Conservation (phyloP, 2,329 filamentous ascomycete genomes). For the Microdochium bolleyi region DNA sequence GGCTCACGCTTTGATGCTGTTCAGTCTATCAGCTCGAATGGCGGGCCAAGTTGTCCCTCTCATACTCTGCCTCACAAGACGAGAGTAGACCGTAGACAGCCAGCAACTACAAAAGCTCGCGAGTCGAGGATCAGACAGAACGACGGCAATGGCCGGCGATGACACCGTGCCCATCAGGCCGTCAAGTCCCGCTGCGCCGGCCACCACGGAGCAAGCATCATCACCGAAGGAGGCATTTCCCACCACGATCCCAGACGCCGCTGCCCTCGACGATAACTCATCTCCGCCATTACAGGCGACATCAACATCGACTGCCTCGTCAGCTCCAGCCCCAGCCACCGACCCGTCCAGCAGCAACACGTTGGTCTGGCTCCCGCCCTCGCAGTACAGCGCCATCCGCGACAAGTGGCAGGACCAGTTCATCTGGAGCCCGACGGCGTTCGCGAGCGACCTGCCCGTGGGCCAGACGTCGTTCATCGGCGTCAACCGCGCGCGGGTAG, state of each 20-base stretch:
- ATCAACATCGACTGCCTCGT: not conserved
- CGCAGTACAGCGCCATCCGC: not conserved
- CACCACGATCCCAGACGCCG: not conserved
- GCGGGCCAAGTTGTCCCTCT: too few relatives aligned
- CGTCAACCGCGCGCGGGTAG: not conserved
- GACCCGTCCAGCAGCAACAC: not conserved
- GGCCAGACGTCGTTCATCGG: not conserved
- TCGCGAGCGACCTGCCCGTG: not conserved
- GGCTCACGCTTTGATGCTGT: too few relatives aligned
- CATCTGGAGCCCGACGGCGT: not conserved
- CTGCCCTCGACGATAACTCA: not conserved
- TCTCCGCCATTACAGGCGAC: not conserved
- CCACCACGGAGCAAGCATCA: not conserved
- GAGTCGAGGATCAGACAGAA: too few relatives aligned
- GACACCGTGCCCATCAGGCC: not conserved
- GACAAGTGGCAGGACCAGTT: slow-evolving; percentile 1
- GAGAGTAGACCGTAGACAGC: too few relatives aligned
- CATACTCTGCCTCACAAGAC: too few relatives aligned
- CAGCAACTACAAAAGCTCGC: too few relatives aligned
- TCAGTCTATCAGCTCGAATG: too few relatives aligned
- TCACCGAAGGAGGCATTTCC: not conserved
- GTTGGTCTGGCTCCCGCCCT: not conserved
- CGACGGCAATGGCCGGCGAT: not conserved
- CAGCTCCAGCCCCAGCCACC: not conserved
- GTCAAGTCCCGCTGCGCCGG: not conserved